A percentile compares a stretch with the other conserved stretches of the same genome.
Evolutionary conservation across 371 early-diverging fungal species (phyloP).

Genomic region (Synchytrium microbalum): DNA sequence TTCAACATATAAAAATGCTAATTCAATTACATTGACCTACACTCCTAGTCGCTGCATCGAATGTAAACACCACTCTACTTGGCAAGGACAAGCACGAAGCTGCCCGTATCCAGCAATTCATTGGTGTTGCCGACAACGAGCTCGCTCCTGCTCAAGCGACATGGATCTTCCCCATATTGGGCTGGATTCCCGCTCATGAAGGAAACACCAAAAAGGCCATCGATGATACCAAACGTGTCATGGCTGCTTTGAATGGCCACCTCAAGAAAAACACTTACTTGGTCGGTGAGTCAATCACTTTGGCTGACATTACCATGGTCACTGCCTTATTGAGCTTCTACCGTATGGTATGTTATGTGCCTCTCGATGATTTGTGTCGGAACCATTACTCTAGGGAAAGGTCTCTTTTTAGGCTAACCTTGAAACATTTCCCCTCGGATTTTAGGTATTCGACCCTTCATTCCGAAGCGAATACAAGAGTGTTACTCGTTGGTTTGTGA

Average conservation of each 20-base stretch:
- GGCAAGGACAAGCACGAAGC: constrained; percentile 62
- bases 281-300: constrained; percentile 82
- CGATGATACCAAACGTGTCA: constrained; percentile 52
- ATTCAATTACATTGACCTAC: no score
- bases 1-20: no score
- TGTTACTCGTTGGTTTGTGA: constrained; percentile 81
- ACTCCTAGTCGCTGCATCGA: constrained; percentile 51
- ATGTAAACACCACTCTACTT: constrained; percentile 50
- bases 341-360: constrained; percentile 29
- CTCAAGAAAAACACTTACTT: constrained; percentile 77
- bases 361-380: constrained; percentile 4
- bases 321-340: constrained; percentile 51
- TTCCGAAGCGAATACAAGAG: constrained; percentile 74
- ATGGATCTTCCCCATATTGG: constrained; percentile 63
- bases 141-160: constrained; percentile 37
- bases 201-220: constrained; percentile 51
- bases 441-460: constrained; percentile 35
- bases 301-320: constrained; percentile 77
- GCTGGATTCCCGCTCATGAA: constrained; percentile 53
- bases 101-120: constrained; percentile 69
- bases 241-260: constrained; percentile 63
- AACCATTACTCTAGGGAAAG: not conserved
- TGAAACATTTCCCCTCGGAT: not conserved
- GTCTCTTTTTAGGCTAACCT: not conserved
- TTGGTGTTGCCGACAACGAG: constrained; percentile 69